Base-by-base conservation (phyloP, 768 basidiomycete species). In the Dictyophora rubrovolvata region DNA sequence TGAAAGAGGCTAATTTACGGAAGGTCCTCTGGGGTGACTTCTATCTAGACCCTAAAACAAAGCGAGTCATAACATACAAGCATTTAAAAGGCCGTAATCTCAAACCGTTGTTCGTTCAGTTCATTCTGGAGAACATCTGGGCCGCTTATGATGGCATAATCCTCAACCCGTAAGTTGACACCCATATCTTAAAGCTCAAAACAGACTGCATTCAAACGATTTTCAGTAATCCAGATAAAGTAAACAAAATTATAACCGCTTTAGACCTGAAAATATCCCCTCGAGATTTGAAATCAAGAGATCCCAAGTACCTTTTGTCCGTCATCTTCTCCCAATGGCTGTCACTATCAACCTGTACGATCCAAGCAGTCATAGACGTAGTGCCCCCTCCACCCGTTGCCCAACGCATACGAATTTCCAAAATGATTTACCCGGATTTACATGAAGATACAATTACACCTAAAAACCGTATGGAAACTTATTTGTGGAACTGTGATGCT, bases 81-180 rank as follows among this genome's bases (percentile, higher is more conserved):
- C 89, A 94, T 71, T 79, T 97, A 60, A 82, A 81, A 54, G 95
- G 93, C 17, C 82, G 93, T 48, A 78, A 82, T 53, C 72, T 98
- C 69, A 98, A 98, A 73, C 91, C 94, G 11, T 78, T 98, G 22
- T 98, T 98, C 67, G 96, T 97, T 12, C 94, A 97, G 72, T 95
- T 98, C 64, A 87, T 99, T 12, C 72, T 99, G 63, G 96, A 98
- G 55, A 98, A 98, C 69, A 79, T 99, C 22, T 99, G 95, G 94
- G 87, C 90, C 16, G 88, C 96, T 11, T 99, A 98, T 68, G 92
- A 96, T 66, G 90, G 88, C 16, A 85, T 93, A 14, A 72, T 89
- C 46, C 70, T 89, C 14, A 90, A 94, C 64, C 89, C 92, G 95
- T 98, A 67, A 68, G 95, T 83, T 14, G 52, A 47, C 22, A 60